Conservation (phyloP, 2,329 filamentous ascomycete species). For the Aspergillus oerlinghausenensis region DNA sequence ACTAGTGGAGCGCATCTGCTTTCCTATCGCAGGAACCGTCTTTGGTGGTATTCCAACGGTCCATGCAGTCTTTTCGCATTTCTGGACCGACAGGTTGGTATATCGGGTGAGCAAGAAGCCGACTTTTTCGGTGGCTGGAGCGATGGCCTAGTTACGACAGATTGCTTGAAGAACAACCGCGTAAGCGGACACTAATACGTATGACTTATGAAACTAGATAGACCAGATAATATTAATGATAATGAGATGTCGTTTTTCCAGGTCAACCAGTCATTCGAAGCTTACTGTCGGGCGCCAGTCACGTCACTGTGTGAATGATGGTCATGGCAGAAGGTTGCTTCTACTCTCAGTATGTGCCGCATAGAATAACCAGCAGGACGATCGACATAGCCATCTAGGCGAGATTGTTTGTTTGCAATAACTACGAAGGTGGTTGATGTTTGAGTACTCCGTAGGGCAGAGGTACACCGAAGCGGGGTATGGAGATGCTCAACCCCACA, state of each 20-base stretch:
- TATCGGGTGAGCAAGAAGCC: conserved; percentile 71
- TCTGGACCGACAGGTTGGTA: conserved; percentile 65
- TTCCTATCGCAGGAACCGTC: conserved; percentile 63
- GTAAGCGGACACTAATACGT: background rate
- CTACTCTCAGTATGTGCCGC: too few relatives aligned
- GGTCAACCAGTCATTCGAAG: background rate
- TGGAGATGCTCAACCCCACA: background rate
- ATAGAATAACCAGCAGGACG: too few relatives aligned
- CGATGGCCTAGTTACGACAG: background rate
- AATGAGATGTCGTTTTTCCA: background rate
- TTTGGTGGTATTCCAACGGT: conserved; percentile 65
- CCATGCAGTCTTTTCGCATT: conserved; percentile 64
- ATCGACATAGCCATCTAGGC: too few relatives aligned
- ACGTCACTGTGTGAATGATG: too few relatives aligned
- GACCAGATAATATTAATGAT: background rate
- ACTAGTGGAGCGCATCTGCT: conserved; percentile 59
- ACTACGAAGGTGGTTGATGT: too few relatives aligned
- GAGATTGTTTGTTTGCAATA: too few relatives aligned
- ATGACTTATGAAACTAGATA: background rate
- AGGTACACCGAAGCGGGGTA: background rate
- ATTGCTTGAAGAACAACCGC: background rate
- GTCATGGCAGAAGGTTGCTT: too few relatives aligned
- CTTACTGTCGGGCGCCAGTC: too few relatives aligned
- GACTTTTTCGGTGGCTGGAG: conserved; percentile 14
- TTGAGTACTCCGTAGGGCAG: background rate